Evolutionary conservation across 2,329 filamentous ascomycete species (phyloP).

Genomic region (Botrytis deweyae): DNA sequence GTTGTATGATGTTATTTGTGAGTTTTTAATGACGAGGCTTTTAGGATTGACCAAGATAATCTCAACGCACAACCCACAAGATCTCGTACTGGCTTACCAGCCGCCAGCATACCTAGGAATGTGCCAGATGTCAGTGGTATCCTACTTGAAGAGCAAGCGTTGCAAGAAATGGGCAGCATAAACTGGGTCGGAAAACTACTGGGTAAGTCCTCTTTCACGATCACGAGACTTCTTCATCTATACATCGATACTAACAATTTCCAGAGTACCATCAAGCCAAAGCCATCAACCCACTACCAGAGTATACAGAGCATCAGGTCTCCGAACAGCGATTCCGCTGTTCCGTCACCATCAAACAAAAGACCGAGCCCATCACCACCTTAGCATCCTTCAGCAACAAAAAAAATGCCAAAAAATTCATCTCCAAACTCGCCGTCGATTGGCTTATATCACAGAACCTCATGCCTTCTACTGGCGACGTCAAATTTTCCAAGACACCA

Average conservation of each 20-base stretch:
- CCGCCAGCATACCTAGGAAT: conserved; percentile 25
- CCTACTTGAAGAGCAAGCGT: conserved; percentile 25
- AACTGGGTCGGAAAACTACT: conserved; percentile 38
- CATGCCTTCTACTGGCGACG: conserved; percentile 34
- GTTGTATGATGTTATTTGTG: background rate
- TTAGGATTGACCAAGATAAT: background rate
- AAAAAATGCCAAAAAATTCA: conserved; percentile 38
- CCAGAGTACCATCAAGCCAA: conserved; percentile 34
- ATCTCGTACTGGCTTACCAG: background rate
- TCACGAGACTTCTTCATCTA: background rate
- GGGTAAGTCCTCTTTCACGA: conserved; percentile 25
- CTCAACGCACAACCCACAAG: background rate
- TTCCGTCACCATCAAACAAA: conserved; percentile 6
- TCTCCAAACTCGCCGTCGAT: conserved; percentile 38
- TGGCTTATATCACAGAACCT: conserved; percentile 36
- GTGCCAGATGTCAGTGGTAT: conserved; percentile 22
- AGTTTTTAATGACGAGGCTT: background rate
- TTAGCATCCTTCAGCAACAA: conserved; percentile 25
- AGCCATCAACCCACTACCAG: conserved; percentile 17
- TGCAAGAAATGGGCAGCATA: conserved; percentile 31
- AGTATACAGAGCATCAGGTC: background rate
- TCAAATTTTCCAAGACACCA: conserved; percentile 32
- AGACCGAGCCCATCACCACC: background rate
- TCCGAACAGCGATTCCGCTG: conserved; percentile 4
- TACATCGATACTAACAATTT: conserved; percentile 9